Conservation (phyloP, 2,329 filamentous ascomycete species). For the Cladosporium cucumerinum region DNA sequence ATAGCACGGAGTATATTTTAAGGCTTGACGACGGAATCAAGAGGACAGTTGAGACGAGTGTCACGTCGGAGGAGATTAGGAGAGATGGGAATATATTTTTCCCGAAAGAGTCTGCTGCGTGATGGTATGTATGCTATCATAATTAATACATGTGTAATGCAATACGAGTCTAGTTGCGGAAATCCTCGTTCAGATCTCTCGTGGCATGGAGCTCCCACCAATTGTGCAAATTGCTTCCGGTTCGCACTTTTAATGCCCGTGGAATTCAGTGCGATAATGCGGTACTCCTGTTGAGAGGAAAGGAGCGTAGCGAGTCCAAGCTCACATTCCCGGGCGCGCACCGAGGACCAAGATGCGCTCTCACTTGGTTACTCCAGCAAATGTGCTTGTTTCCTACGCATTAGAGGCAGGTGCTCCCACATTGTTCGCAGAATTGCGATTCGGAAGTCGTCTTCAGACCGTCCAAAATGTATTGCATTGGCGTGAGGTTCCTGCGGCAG, state of each 20-base stretch:
- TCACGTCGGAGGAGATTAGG: background rate
- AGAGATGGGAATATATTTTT: background rate
- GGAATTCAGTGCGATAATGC: background rate
- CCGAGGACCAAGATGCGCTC: background rate
- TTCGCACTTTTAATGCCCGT: background rate
- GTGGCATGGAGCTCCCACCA: background rate
- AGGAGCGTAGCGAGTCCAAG: background rate
- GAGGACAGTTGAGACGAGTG: constrained; percentile 4
- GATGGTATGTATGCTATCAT: background rate
- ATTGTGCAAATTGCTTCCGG: background rate
- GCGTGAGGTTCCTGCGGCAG: background rate
- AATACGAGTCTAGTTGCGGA: background rate
- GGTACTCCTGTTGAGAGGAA: background rate
- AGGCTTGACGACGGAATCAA: background rate
- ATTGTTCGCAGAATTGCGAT: background rate
- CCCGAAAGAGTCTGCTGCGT: background rate
- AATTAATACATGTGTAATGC: background rate
- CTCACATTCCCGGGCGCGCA: background rate
- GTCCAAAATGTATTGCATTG: background rate
- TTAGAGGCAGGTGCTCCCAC: background rate
- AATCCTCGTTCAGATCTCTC: background rate
- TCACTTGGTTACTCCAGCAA: background rate
- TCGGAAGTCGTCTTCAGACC: background rate
- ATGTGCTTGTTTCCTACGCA: background rate
- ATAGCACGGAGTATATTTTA: constrained; percentile 3